These are phyloP conservation scores for Postia placenta DNA, from an alignment of 768 basidiomycete genomes.

Conservation along the genomic window DNA sequence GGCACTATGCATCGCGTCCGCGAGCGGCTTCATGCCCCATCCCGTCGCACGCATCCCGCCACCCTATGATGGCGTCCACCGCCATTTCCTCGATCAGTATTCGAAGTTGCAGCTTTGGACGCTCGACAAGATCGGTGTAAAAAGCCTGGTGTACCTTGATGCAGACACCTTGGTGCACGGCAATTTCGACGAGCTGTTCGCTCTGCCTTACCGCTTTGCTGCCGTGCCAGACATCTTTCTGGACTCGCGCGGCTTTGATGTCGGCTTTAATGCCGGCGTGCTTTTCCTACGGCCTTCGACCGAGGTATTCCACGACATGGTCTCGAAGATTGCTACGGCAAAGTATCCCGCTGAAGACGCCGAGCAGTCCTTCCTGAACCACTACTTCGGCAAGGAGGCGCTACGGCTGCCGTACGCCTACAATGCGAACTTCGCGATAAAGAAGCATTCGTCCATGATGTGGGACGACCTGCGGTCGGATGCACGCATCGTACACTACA, in stretches of 20 bases:
- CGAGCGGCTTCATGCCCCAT: slow-evolving; percentile 25
- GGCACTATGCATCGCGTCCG: slow-evolving; percentile 25
- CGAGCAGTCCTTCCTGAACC: slow-evolving; percentile 38
- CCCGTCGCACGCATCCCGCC: slow-evolving; percentile 26
- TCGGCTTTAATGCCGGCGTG: slow-evolving; percentile 36
- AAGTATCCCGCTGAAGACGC: slow-evolving; percentile 27
- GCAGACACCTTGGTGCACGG: slow-evolving; percentile 37
- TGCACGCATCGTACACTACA: slow-evolving; percentile 34
- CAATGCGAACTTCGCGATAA: slow-evolving; percentile 36
- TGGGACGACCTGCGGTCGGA: slow-evolving; percentile 30
- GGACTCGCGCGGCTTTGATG: slow-evolving; percentile 25
- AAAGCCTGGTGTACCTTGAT: slow-evolving; percentile 32
- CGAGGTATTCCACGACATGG: slow-evolving; percentile 25
- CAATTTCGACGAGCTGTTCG: slow-evolving; percentile 40
- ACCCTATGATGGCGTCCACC: slow-evolving; percentile 24
- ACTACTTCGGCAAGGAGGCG: slow-evolving; percentile 30
- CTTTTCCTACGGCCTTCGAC: slow-evolving; percentile 29
- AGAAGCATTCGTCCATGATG: slow-evolving; percentile 23
- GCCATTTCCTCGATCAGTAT: slow-evolving; percentile 35
- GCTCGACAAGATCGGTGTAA: slow-evolving; percentile 23
- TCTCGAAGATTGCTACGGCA: slow-evolving; percentile 22
- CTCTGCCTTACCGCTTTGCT: slow-evolving; percentile 33
- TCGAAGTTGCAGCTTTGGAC: slow-evolving; percentile 38
- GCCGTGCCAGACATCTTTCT: slow-evolving; percentile 35
- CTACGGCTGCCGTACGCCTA: slow-evolving; percentile 34